Evolutionary conservation across 371 early-diverging fungal species (phyloP).

Genomic region (Coemansia sp.): DNA sequence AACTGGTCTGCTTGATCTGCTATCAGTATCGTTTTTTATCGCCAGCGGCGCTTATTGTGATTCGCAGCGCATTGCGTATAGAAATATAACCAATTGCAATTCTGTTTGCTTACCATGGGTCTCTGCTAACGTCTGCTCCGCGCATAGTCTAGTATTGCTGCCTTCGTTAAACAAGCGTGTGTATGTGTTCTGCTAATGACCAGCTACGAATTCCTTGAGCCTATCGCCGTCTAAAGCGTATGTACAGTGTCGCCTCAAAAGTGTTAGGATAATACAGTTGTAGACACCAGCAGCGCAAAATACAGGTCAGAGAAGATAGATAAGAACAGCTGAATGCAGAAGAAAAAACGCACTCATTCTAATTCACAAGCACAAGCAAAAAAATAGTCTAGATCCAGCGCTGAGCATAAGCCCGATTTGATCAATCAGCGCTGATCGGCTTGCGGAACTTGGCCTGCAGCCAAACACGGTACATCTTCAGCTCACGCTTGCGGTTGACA

Average conservation of each 20-base stretch:
- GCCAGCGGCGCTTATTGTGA: neutral
- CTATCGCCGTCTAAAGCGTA: neutral
- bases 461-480: constrained; percentile 98
- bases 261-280: neutral
- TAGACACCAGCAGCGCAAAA: constrained; percentile 5
- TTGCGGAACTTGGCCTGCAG: constrained; percentile 94
- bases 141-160: constrained; percentile 35
- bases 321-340: neutral
- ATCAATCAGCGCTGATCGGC: constrained; percentile 40
- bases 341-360: neutral
- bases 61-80: neutral
- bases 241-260: constrained; percentile 10
- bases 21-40: neutral
- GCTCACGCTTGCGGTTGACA: constrained; percentile 85
- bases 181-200: constrained; percentile 3
- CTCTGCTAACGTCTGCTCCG: constrained; percentile 52
- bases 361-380: neutral
- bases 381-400: neutral
- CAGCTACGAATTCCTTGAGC: constrained; percentile 1
- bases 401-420: constrained; percentile 15
- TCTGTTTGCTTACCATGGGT: constrained; percentile 48
- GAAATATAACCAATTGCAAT: neutral
- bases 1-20: neutral
- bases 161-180: neutral
- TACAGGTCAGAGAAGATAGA: neutral